phyloP scores from a whole-genome alignment of 2,329 filamentous ascomycete species.

The Hypoxylon sp. region DNA sequence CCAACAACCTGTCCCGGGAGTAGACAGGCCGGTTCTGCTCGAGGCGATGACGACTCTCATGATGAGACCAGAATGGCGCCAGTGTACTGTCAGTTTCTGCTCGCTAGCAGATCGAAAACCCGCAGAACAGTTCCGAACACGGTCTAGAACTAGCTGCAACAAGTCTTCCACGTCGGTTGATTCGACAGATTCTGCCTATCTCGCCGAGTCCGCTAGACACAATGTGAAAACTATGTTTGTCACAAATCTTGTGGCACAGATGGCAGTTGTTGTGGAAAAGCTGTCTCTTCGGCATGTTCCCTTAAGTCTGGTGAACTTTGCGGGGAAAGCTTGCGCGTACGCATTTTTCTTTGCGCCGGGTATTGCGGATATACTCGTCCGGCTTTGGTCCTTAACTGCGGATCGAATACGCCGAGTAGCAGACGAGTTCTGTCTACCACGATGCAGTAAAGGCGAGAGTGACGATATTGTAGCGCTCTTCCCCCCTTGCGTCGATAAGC shows the following conservation, averaged over 20 bases:
- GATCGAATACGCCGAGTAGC: constrained; percentile 80
- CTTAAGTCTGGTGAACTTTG: constrained; percentile 82
- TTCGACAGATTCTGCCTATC: constrained; percentile 63
- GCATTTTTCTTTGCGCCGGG: constrained; percentile 94
- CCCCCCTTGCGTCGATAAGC: constrained; percentile 73
- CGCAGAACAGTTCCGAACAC: constrained; percentile 62
- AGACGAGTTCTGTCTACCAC: constrained; percentile 76
- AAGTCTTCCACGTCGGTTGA: constrained; percentile 78
- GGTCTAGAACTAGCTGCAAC: constrained; percentile 66
- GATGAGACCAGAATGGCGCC: constrained; percentile 89
- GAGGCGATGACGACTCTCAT: constrained; percentile 86
- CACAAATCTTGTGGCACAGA: constrained; percentile 84
- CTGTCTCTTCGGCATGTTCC: constrained; percentile 82
- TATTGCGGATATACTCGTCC: constrained; percentile 84
- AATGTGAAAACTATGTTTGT: constrained; percentile 91
- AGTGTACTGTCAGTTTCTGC: constrained; percentile 77
- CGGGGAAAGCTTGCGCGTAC: constrained; percentile 91
- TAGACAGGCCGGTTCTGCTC: constrained; percentile 85
- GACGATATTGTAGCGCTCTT: constrained; percentile 79
- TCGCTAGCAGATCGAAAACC: constrained; percentile 71
- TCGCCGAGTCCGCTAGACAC: constrained; percentile 81
- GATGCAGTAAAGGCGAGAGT: constrained; percentile 69
- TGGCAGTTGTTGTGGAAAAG: constrained; percentile 89
- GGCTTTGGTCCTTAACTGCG: constrained; percentile 82
- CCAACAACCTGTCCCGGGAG: constrained; percentile 81